Conservation (phyloP, 179 eudicot genomes). For the Silene noctiflora region DNA sequence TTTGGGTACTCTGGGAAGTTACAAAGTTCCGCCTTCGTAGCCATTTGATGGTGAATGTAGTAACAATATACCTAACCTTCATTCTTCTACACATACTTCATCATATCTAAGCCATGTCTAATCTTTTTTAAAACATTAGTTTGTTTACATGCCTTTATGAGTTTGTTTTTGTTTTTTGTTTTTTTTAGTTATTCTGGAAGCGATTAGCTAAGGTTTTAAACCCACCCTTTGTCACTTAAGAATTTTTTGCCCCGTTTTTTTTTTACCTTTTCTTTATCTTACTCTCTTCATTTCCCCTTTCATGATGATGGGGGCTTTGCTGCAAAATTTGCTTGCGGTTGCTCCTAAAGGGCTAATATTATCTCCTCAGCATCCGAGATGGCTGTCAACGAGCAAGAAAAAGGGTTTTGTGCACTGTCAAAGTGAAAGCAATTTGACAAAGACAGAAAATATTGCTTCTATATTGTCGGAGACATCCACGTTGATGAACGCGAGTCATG, state of each 20-base stretch:
- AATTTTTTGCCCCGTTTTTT: conserved; percentile 21
- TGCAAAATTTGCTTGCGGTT: conserved; percentile 52
- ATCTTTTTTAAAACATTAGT: conserved; percentile 32
- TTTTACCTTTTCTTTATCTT: conserved; percentile 32
- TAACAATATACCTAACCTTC: conserved; percentile 58
- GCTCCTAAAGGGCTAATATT: conserved; percentile 32
- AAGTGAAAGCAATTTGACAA: conserved; percentile 46
- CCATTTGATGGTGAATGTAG: conserved; percentile 41
- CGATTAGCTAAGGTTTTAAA: conserved; percentile 46
- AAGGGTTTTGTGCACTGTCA: conserved; percentile 44
- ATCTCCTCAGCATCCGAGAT: conserved; percentile 27
- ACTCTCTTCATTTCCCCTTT: conserved; percentile 21
- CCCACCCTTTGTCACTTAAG: conserved; percentile 35
- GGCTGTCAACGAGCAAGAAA: conserved; percentile 31
- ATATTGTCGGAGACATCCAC: conserved; percentile 55
- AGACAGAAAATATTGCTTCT: conserved; percentile 41
- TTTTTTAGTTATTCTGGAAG: conserved; percentile 33
- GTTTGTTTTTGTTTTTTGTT: conserved; percentile 10
- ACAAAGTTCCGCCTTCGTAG: conserved; percentile 43
- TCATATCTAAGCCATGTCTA: conserved; percentile 48
- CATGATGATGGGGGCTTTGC: conserved; percentile 70
- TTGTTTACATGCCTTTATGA: conserved; percentile 47
- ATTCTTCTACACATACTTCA: conserved; percentile 45
- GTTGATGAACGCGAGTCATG: conserved; percentile 35
- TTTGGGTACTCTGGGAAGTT: neutral